A percentile compares a stretch with the other conserved stretches of the same genome.
These are phyloP conservation scores for Zymoseptoria ardabiliae DNA, from an alignment of 2,329 filamentous ascomycete genomes.

Conservation along the genomic window DNA sequence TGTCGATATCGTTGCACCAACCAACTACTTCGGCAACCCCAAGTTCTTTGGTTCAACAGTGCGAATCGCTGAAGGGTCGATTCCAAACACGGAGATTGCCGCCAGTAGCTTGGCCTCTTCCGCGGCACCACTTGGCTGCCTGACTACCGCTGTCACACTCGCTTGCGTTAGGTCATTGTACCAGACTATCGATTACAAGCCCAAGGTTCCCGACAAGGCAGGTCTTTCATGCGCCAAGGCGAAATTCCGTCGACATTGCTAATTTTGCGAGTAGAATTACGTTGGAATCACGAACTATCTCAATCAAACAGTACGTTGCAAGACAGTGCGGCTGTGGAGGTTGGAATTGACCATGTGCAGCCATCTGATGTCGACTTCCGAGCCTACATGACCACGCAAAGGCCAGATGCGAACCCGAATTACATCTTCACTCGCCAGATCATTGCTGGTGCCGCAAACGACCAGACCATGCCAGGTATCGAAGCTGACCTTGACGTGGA, in stretches of 20 bases:
- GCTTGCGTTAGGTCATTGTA: constrained; percentile 17
- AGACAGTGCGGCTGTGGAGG: background rate
- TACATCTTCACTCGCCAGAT: background rate
- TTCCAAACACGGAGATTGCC: constrained; percentile 5
- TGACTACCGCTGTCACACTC: constrained; percentile 32
- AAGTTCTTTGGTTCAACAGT: constrained; percentile 6
- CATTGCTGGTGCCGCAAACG: background rate
- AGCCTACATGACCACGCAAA: background rate
- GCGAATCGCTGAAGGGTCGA: constrained; percentile 15
- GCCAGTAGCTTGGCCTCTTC: background rate
- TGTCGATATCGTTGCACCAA: constrained; percentile 1
- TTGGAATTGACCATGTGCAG: background rate
- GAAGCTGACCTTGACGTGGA: background rate
- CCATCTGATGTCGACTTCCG: background rate
- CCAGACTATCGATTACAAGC: constrained; percentile 1
- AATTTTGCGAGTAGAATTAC: background rate
- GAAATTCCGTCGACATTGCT: background rate
- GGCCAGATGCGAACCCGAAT: background rate
- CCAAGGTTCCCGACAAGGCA: constrained; percentile 14
- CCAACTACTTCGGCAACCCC: constrained; percentile 1
- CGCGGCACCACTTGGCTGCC: background rate
- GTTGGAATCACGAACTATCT: constrained; percentile 1
- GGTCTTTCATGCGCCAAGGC: background rate
- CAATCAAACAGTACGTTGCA: background rate
- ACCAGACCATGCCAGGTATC: background rate